phyloP scores from a whole-genome alignment of 179 eudicot genomes.

The Corrigiola litoralis region DNA sequence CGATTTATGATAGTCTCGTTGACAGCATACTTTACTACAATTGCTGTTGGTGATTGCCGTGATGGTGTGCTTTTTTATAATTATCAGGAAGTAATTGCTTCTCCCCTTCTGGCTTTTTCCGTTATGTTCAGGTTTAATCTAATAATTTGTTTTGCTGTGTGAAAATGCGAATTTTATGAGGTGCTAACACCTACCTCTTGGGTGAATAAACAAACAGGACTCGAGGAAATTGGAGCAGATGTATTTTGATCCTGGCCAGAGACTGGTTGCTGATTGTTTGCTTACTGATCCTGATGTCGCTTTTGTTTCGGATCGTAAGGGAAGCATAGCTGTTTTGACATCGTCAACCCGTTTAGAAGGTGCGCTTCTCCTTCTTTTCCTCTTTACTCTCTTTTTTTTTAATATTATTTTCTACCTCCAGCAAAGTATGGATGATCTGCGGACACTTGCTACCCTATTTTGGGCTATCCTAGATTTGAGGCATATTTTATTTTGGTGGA shows the following conservation, averaged over 20 bases:
- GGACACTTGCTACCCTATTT: background rate
- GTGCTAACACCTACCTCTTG: constrained; percentile 7
- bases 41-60: constrained; percentile 97
- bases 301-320: constrained; percentile 89
- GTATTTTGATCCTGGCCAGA: constrained; percentile 84
- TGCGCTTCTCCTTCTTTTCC: constrained; percentile 11
- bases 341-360: constrained; percentile 64
- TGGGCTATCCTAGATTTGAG: background rate
- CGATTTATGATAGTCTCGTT: constrained; percentile 73
- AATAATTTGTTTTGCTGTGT: background rate
- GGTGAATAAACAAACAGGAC: constrained; percentile 38
- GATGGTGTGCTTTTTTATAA: constrained; percentile 90
- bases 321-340: constrained; percentile 74
- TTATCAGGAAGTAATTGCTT: constrained; percentile 60
- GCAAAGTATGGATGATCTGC: background rate
- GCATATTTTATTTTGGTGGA: background rate
- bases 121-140: background rate
- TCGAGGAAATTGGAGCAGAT: constrained; percentile 75
- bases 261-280: constrained; percentile 88
- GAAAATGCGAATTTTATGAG: constrained; percentile 5
- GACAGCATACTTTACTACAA: constrained; percentile 75
- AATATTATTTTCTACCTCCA: background rate
- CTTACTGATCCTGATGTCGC: constrained; percentile 77
- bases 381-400: background rate
- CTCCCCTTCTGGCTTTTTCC: background rate